Base-by-base conservation (phyloP, 768 basidiomycete genomes). In the Phanerochaete sordida region DNA sequence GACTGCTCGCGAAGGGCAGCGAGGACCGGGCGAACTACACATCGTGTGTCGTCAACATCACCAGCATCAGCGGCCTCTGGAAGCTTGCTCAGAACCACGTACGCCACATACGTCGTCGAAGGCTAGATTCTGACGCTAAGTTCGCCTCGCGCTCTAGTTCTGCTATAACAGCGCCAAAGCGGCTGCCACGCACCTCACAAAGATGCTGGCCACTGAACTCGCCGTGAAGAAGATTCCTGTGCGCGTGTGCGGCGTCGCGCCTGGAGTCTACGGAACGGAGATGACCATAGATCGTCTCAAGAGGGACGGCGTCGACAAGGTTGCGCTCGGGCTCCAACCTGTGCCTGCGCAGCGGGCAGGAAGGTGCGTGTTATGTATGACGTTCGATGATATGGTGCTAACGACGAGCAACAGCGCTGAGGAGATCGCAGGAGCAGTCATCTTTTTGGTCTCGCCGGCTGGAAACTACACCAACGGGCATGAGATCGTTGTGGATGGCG, bases 151-250 rank as follows among this genome's bases (percentile, higher is more conserved):
- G 15, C 13, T 26, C 16, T 66, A 93, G 91, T 92, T 92, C 68
- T 83, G 81, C 28, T 93, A 93, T 71, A 93, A 93, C 71, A 88
- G 87, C 65, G 77, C 87, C 7, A 93, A 93, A 70, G 89, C 88
- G 0, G 91, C 89, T 2, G 85, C 84, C 5, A 80, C 86, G 13
- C 90, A 91, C 63, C 74, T 93, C n/a, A 89, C 89, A 11, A 86
- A 78, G 72, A 81, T 91, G 82, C 72, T 93, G 52, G 76, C 90
- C 1, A 90, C 90, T 1, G 91, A 92, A 66, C 78, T 91, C 55
- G 86, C 85, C 3, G 74, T 91, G 57, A 86, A 87, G 68, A 78
- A 78, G 26, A 79, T 88, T 11, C 81, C 83, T 9, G 83, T 92
- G 28, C 88, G 89, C 58, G 83, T 91, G 3, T 74, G 88, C 67